Evolutionary conservation across 805 yeast species (phyloP).

Genomic region (Ogataea polymorpha): DNA sequence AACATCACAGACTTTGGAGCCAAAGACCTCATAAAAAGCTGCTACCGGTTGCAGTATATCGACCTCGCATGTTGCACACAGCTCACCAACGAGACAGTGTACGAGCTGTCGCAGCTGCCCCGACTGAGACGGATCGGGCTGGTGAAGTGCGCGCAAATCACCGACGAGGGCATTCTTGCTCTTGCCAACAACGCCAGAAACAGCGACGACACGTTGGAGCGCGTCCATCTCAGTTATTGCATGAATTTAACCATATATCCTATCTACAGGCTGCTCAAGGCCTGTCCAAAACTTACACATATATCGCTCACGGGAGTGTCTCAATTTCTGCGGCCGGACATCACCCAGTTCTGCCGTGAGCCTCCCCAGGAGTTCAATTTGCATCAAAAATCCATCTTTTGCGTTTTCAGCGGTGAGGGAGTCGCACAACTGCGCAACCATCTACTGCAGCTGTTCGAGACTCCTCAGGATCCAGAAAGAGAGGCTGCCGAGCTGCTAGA

Average conservation of each 20-base stretch:
- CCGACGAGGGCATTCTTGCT: slow-evolving; percentile 76
- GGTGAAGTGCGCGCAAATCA: slow-evolving; percentile 85
- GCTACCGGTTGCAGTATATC: slow-evolving; percentile 85
- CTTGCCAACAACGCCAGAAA: slow-evolving; percentile 55
- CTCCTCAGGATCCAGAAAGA: slow-evolving; percentile 31
- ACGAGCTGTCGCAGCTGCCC: slow-evolving; percentile 72
- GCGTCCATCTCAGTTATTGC: slow-evolving; percentile 92
- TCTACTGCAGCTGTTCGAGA: slow-evolving; percentile 40
- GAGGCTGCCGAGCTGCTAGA: slow-evolving; percentile 32
- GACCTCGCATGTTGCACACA: slow-evolving; percentile 94
- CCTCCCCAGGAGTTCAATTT: slow-evolving; percentile 92
- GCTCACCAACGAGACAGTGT: slow-evolving; percentile 77
- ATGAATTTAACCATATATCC: slow-evolving; percentile 76
- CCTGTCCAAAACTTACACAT: slow-evolving; percentile 86
- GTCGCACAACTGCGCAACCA: slow-evolving; percentile 72
- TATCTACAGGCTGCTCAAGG: slow-evolving; percentile 65
- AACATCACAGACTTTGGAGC: slow-evolving; percentile 90
- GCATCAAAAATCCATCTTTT: slow-evolving; percentile 79
- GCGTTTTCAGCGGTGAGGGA: slow-evolving; percentile 92
- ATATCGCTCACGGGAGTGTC: slow-evolving; percentile 87
- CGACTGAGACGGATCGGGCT: slow-evolving; percentile 86
- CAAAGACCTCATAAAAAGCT: slow-evolving; percentile 63
- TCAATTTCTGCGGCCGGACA: slow-evolving; percentile 83
- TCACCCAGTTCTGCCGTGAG: slow-evolving; percentile 81
- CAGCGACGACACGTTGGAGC: slow-evolving; percentile 73